Evolutionary conservation across 805 yeast genomes (phyloP), one percentile per base, ranked within the genome.

Genomic region (Geotrichum ghanense): DNA sequence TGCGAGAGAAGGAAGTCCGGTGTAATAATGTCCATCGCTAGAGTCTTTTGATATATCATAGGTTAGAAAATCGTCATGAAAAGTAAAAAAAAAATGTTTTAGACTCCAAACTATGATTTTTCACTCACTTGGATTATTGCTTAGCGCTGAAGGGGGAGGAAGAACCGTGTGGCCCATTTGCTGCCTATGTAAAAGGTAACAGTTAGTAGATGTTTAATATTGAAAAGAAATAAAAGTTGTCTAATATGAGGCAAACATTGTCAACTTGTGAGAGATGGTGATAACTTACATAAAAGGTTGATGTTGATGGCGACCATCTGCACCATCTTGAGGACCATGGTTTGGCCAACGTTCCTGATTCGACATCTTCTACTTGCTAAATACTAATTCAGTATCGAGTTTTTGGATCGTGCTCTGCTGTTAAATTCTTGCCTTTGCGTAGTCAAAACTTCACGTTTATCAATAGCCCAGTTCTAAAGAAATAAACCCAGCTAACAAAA

Each of bases 141-240:
- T 53, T 48, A 60, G 47, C 7, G 56, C 50, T 35, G 57, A 48
- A 10, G 65, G 65, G 3, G 65, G 63, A 16, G 65, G 65, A 22
- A 63, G 52, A 35, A 58, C 60, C n/a, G 65, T 64, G 43, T 47
- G 64, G n/a, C 59, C 60, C 44, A 23, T 42, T 12, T 50, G 51
- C 48, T 56, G 61, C 56, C 53, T 43, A 20, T 41, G 26, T 49
- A 44, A 47, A 53, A 31, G 41, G 52, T 48, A 37, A 53, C 45
- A 51, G 57, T 44, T 46, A 42, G 50, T 21, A 50, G n/a, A n/a
- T n/a, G n/a, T n/a, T n/a, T 27, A 50, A 46, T 21, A 17, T 21
- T 12, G 5, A 3, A 26, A 26, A 14, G 12, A 26, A n/a, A n/a
- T n/a, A n/a, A n/a, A n/a, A n/a, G n/a, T n/a, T n/a, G n/a, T n/a